Percentiles rank a stretch among this genome's conserved stretches.
Evolutionary conservation across 306 rosid genomes (phyloP).

Genomic region (Prunus campanulata): DNA sequence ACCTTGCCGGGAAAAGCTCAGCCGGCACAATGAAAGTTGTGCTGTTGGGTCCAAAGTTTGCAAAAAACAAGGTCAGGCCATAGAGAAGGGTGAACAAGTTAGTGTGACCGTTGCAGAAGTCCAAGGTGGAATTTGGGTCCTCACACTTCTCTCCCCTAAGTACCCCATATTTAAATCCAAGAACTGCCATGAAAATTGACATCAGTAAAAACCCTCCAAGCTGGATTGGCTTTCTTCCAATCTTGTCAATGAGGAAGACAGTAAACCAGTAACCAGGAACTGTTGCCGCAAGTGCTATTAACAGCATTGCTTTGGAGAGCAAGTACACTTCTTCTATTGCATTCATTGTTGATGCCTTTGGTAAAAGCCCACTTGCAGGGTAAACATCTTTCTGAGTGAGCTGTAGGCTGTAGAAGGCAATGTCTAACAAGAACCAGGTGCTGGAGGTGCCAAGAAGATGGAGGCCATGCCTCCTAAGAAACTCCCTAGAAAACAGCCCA

Average conservation of each 20-base stretch:
- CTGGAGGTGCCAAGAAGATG: conserved; percentile 16
- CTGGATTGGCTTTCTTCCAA: conserved; percentile 17
- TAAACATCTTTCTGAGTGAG: conserved; percentile 23
- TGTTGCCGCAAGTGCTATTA: conserved; percentile 8
- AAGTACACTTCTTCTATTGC: conserved; percentile 20
- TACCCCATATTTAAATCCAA: background rate
- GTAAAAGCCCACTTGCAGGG: conserved; percentile 4
- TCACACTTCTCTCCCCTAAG: conserved; percentile 28
- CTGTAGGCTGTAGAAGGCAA: conserved; percentile 22
- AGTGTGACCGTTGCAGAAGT: background rate
- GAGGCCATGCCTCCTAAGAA: background rate
- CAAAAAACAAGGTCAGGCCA: conserved; percentile 51
- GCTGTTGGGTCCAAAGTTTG: conserved; percentile 70
- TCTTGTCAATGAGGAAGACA: conserved; percentile 8
- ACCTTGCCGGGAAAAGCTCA: conserved; percentile 50
- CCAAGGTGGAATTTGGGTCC: background rate
- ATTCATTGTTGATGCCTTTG: conserved; percentile 7
- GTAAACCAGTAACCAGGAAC: conserved; percentile 27
- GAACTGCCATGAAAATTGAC: conserved; percentile 20
- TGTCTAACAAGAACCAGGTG: conserved; percentile 19
- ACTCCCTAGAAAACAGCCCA: conserved; percentile 13
- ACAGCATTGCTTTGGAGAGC: conserved; percentile 15
- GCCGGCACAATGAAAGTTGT: conserved; percentile 59
- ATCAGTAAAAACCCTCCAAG: conserved; percentile 14
- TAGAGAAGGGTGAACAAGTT: conserved; percentile 11